Percentiles rank a stretch among this genome's conserved stretches.
phyloP scores from a whole-genome alignment of 768 basidiomycete species.

The Boletus edulis region DNA sequence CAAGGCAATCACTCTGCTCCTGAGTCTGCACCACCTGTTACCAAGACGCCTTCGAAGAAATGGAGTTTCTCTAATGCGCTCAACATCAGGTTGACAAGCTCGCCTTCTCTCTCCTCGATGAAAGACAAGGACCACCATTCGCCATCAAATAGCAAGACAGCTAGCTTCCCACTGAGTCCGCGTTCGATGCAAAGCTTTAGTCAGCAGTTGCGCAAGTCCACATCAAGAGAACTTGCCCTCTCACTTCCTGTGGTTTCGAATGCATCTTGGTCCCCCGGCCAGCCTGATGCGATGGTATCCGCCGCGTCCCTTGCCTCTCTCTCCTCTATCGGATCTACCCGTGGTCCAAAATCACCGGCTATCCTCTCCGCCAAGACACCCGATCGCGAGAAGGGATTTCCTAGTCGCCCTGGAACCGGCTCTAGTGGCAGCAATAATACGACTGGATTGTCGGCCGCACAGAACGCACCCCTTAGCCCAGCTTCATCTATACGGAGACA shows the following conservation, averaged over 20 bases:
- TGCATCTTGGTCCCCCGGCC: constrained; percentile 63
- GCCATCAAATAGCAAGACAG: constrained; percentile 40
- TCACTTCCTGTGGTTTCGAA: constrained; percentile 43
- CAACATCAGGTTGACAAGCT: constrained; percentile 69
- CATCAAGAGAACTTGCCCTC: constrained; percentile 61
- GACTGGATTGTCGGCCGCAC: constrained; percentile 51
- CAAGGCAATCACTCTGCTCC: constrained; percentile 37
- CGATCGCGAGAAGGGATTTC: constrained; percentile 47
- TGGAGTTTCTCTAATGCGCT: constrained; percentile 92
- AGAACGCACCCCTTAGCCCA: constrained; percentile 67
- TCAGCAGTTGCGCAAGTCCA: constrained; percentile 65
- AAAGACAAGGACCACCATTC: constrained; percentile 40
- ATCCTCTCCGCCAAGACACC: constrained; percentile 55
- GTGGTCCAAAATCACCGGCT: constrained; percentile 44
- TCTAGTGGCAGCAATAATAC: constrained; percentile 75
- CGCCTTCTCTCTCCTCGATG: constrained; percentile 57
- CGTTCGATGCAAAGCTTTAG: constrained; percentile 60
- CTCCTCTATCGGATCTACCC: constrained; percentile 69
- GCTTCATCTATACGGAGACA: constrained; percentile 65
- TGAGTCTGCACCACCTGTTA: constrained; percentile 45
- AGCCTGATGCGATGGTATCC: constrained; percentile 75
- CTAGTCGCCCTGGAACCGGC: constrained; percentile 71
- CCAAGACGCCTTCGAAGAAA: constrained; percentile 90
- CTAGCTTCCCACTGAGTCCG: constrained; percentile 62
- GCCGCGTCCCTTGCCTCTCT: constrained; percentile 74